Conservation (phyloP, 148 eudicot species). For the Pouteria glomerata region DNA sequence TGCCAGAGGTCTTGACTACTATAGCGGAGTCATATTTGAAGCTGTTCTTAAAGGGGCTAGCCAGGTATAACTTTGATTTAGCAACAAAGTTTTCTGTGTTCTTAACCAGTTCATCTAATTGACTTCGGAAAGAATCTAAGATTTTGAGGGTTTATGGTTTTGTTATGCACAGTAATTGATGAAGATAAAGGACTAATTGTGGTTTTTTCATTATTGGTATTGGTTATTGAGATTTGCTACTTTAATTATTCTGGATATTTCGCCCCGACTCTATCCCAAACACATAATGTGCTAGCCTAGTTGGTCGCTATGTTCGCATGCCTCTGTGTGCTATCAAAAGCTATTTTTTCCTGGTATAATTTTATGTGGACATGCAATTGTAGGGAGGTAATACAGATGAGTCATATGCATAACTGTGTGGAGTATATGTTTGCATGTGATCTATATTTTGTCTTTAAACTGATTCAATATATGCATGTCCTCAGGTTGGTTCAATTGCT, state of each 20-base stretch:
- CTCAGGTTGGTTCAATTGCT: constrained; percentile 95
- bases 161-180: not conserved
- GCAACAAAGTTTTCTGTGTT: not conserved
- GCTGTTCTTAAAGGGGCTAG: constrained; percentile 88
- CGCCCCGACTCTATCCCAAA: not conserved
- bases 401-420: not conserved
- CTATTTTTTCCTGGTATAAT: not conserved
- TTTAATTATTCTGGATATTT: not conserved
- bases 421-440: not conserved
- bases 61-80: constrained; percentile 48
- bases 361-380: not conserved
- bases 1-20: constrained; percentile 98
- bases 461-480: constrained; percentile 3
- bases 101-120: not conserved
- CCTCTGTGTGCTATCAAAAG: not conserved
- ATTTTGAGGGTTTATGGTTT: too few species aligned
- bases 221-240: constrained; percentile 1
- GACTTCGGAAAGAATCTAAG: not conserved
- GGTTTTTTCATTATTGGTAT: not conserved
- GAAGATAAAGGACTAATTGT: not conserved
- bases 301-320: not conserved
- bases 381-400: not conserved
- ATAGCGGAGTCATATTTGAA: constrained; percentile 94
- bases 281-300: not conserved
- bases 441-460: not conserved